Percentiles rank a stretch among this genome's conserved stretches.
These are phyloP conservation scores for Cardamine occulta DNA, from an alignment of 345 rosid species.

Conservation along the genomic window DNA sequence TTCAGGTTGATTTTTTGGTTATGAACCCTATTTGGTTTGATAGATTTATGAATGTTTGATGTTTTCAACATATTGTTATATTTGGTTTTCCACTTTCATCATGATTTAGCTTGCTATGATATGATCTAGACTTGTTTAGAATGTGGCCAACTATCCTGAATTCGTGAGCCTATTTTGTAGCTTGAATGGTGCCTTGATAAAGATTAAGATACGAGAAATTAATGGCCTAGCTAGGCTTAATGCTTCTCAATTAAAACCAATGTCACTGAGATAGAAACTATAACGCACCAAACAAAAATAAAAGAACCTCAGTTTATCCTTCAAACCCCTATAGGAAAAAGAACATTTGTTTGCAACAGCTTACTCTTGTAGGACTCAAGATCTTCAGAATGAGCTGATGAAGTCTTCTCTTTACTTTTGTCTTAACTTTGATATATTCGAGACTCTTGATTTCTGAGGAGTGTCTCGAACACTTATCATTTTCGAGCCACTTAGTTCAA, in stretches of 20 bases:
- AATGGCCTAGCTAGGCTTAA: not conserved
- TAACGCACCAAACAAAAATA: not conserved
- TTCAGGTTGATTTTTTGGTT: not conserved
- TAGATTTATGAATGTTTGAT: not conserved
- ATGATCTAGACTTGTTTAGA: constrained; percentile 1
- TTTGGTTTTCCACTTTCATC: not conserved
- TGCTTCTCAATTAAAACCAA: not conserved
- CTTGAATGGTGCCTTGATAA: not conserved
- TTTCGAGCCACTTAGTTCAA: not conserved
- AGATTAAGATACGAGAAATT: not conserved
- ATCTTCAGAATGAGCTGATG: constrained; percentile 11
- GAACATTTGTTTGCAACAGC: not conserved
- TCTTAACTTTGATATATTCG: not conserved
- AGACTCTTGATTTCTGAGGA: not conserved
- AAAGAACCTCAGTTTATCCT: not conserved
- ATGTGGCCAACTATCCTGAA: constrained; percentile 7
- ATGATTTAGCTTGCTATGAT: not conserved
- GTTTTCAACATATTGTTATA: not conserved
- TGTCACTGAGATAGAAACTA: constrained; percentile 14
- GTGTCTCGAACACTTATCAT: not conserved
- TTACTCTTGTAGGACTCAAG: not conserved
- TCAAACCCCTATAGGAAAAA: not conserved
- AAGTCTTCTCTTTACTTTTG: not conserved
- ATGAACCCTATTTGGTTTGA: not conserved
- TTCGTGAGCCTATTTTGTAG: not conserved